phyloP scores from a whole-genome alignment of 2,329 filamentous ascomycete species.

The Pestalotiopsis sp. region DNA sequence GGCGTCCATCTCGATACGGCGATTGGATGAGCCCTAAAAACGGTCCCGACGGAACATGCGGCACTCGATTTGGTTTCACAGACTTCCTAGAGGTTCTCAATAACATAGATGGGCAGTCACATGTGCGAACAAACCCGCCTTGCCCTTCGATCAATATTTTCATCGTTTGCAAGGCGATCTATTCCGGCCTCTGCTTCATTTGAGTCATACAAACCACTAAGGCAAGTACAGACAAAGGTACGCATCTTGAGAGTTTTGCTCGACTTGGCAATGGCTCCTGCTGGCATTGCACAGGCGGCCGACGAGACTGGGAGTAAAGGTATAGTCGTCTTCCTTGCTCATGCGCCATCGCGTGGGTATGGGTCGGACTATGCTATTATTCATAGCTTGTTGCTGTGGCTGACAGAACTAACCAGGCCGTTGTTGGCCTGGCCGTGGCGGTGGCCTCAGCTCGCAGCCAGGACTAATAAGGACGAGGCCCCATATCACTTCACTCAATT shows the following conservation, averaged over 20 bases:
- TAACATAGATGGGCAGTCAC: not conserved
- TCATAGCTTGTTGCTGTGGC: not conserved
- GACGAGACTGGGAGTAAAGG: not conserved
- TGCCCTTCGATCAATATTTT: not conserved
- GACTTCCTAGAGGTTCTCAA: not conserved
- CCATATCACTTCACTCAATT: not conserved
- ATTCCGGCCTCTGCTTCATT: not conserved
- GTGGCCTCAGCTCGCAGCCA: not conserved
- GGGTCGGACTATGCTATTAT: not conserved
- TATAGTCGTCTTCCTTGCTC: not conserved
- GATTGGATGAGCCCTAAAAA: not conserved
- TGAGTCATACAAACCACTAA: not conserved
- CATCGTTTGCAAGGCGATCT: not conserved
- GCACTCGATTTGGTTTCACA: not conserved
- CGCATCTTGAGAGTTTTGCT: not conserved
- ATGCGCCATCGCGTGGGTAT: not conserved
- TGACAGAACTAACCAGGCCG: not conserved
- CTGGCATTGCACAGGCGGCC: not conserved
- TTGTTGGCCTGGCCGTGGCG: not conserved
- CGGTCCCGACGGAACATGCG: not conserved
- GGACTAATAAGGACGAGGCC: not conserved
- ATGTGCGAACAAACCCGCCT: not conserved
- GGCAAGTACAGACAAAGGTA: not conserved
- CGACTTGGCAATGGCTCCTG: not conserved
- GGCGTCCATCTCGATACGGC: not conserved